Base-by-base conservation (phyloP, 1,139 yeast genomes). In the Lodderomyces pseudojiufengensis region DNA sequence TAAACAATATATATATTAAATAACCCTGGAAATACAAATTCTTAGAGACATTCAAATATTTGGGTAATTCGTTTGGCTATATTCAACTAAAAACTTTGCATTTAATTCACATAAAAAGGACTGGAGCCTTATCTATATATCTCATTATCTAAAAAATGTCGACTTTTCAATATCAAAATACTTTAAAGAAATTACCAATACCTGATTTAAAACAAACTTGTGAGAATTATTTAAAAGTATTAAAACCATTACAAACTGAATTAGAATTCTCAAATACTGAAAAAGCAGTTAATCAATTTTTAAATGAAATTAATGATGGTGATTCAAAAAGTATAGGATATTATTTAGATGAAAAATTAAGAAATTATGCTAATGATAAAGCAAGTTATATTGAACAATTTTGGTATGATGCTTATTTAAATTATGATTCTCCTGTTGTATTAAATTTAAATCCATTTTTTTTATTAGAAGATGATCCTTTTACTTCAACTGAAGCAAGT, bases 381-480 rank as follows among this genome's bases (percentile, higher is more conserved):
- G 77, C 84, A 37, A 81, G 94, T 8, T 87, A 83, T 58, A 87
- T 87, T 44, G 96, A 87, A 59, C 95, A 87, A 56, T 87, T 87
- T 57, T 87, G 96, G 96, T 86, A 80, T 57, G 96, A 87, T 54
- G 78, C 95, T 3, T 87, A 87, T 57, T 69, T 87, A 45, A 81
- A 80, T 57, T 84, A 84, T 55, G 96, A 87, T 59, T 83, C 87
- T 18, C 95, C 90, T 0, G 95, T 87, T 33, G 96, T 87, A 21
- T 70, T 87, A 43, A 87, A 87, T 57, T 72, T 87, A 48, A 87
- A 87, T 52, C 96, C 96, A 0, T 87, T 85, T 54, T 86, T 87
- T 56, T 72, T 86, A 44, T 71, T 87, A 43, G 95, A 87, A 57
- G 96, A 87, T 54, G 96, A 87, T 50, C 95, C 95, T 0, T 86